Conservation (phyloP, 164 flowering plant species). For the Cinnamomum micranthum region DNA sequence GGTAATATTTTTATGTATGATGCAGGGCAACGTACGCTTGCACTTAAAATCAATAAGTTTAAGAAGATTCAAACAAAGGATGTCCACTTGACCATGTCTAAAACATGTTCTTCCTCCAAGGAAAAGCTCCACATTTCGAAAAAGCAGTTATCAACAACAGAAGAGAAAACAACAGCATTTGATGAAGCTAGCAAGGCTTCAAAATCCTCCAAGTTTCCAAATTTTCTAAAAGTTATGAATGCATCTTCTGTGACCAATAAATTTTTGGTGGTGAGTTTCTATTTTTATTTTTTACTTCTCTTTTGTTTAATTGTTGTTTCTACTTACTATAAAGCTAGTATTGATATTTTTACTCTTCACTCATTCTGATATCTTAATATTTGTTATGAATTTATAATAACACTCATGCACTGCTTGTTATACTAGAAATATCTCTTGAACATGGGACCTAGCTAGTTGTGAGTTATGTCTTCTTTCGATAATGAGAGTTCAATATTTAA, state of each 20-base stretch:
- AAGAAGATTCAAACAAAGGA: conserved; percentile 9
- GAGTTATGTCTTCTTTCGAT: not conserved
- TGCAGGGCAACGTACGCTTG: not conserved
- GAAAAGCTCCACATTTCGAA: not conserved
- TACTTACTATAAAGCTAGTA: not conserved
- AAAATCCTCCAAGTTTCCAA: conserved; percentile 11
- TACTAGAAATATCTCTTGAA: too few relatives aligned
- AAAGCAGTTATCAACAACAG: not conserved
- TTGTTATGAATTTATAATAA: too few relatives aligned
- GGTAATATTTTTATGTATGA: not conserved
- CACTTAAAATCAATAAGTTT: not conserved
- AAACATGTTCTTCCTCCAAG: not conserved
- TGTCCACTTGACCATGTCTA: not conserved
- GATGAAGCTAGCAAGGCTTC: conserved; percentile 10
- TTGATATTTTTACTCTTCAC: too few relatives aligned
- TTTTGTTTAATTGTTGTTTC: too few relatives aligned
- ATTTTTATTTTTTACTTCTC: too few relatives aligned
- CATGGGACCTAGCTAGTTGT: too few relatives aligned
- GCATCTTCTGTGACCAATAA: not conserved
- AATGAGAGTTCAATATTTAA: not conserved
- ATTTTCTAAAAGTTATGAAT: not conserved
- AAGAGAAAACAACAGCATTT: not conserved
- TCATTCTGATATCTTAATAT: too few relatives aligned
- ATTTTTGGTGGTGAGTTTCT: conserved; percentile 5
- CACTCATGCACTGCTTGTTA: too few relatives aligned